Conservation (phyloP, 257 asterid species). For the Penstemon davidsonii region DNA sequence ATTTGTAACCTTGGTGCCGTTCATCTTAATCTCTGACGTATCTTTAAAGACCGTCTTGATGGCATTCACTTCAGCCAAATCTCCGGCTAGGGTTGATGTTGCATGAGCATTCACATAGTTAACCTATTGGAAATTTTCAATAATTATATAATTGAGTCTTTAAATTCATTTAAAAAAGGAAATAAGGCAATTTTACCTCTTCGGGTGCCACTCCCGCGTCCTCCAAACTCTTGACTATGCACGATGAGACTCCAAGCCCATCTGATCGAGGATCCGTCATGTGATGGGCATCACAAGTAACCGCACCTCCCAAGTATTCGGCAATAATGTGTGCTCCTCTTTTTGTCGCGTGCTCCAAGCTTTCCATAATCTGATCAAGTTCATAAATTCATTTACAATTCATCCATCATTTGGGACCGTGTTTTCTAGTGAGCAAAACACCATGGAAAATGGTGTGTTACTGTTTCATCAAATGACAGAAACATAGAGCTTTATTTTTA, state of each 20-base stretch:
- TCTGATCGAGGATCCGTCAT: constrained; percentile 51
- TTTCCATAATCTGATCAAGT: constrained; percentile 43
- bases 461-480: too few relatives aligned
- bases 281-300: constrained; percentile 55
- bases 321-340: constrained; percentile 48
- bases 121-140: constrained; percentile 38
- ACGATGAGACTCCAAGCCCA: constrained; percentile 51
- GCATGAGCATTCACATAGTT: constrained; percentile 81
- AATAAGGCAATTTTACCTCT: constrained; percentile 45
- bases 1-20: constrained; percentile 59
- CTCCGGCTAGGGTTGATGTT: constrained; percentile 80
- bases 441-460: too few relatives aligned
- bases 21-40: constrained; percentile 69
- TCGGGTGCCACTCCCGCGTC: constrained; percentile 63
- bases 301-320: constrained; percentile 57
- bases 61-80: constrained; percentile 71
- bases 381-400: neutral
- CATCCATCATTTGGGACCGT: neutral
- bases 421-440: too few relatives aligned
- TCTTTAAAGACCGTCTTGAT: constrained; percentile 66
- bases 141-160: constrained; percentile 2
- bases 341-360: constrained; percentile 52
- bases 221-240: constrained; percentile 42
- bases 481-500: too few relatives aligned
- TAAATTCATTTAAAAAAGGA: neutral